phyloP scores from a whole-genome alignment of 2,329 filamentous ascomycete species.

The Monosporascus sp. region DNA sequence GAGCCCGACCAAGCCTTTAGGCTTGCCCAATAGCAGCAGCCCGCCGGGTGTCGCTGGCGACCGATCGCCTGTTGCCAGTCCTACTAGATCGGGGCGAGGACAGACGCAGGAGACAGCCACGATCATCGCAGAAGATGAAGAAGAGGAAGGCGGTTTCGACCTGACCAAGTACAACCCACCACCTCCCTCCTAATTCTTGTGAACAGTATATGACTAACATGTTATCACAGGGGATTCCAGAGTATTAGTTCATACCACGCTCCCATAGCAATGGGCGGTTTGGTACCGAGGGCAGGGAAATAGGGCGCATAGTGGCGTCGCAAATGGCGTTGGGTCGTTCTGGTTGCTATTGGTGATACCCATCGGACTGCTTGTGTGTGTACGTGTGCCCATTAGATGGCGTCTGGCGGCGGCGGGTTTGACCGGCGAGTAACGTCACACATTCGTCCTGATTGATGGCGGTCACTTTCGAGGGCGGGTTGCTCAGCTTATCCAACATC shows the following conservation, averaged over 20 bases:
- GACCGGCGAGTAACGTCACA: no score
- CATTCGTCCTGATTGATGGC: no score
- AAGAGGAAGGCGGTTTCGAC: constrained; percentile 52
- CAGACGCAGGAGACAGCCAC: constrained; percentile 20
- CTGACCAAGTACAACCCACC: constrained; percentile 45
- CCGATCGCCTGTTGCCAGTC: constrained; percentile 45
- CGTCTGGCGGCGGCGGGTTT: no score
- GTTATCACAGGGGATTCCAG: constrained; percentile 50
- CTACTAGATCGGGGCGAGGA: constrained; percentile 33
- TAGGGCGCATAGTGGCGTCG: no score
- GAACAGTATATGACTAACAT: not conserved
- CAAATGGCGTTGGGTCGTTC: no score
- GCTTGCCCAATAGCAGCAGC: constrained; percentile 50
- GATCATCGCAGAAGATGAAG: constrained; percentile 24
- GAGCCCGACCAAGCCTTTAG: constrained; percentile 50
- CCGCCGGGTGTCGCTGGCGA: constrained; percentile 44
- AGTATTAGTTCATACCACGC: constrained; percentile 60
- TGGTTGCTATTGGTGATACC: no score
- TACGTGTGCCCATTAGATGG: no score
- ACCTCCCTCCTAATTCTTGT: constrained; percentile 17
- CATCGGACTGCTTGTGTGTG: no score
- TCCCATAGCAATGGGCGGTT: constrained; percentile 6
- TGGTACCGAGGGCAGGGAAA: constrained; percentile 3
- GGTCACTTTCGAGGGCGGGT: no score
- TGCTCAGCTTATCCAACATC: no score